Evolutionary conservation across 306 rosid species (phyloP).

Genomic region (Phaseolus lunatus): DNA sequence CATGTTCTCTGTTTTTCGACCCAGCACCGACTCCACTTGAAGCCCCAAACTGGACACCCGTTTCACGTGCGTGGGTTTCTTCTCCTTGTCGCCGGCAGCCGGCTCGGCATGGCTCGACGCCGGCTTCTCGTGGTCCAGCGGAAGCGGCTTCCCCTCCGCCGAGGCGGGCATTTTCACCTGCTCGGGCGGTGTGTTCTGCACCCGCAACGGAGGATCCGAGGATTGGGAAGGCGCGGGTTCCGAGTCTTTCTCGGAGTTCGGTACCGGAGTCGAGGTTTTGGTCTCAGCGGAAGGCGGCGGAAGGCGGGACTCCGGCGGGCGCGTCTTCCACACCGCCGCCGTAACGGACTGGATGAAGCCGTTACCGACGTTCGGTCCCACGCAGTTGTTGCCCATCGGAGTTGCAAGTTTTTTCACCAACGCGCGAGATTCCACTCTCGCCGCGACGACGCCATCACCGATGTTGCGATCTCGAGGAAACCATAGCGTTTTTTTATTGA

Average conservation of each 20-base stretch:
- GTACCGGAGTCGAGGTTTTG: conserved; percentile 18
- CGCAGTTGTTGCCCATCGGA: conserved; percentile 93
- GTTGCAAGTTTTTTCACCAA: conserved; percentile 37
- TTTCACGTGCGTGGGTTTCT: conserved; percentile 69
- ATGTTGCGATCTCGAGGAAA: background rate
- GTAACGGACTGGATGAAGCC: conserved; percentile 79
- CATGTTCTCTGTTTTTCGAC: conserved; percentile 72
- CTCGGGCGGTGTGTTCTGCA: conserved; percentile 75
- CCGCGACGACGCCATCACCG: conserved; percentile 52
- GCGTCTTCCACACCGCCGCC: conserved; percentile 72
- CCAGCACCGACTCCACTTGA: conserved; percentile 76
- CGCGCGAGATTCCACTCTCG: conserved; percentile 44
- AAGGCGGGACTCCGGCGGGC: conserved; percentile 71
- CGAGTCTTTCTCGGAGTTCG: background rate
- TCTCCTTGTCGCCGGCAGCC: conserved; percentile 19
- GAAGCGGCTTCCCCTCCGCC: background rate
- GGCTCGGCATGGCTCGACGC: conserved; percentile 2
- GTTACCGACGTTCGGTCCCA: conserved; percentile 71
- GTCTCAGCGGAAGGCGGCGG: conserved; percentile 59
- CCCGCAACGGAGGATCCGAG: conserved; percentile 41
- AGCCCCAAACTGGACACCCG: conserved; percentile 72
- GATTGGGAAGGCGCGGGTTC: background rate
- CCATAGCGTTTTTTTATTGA: conserved; percentile 8
- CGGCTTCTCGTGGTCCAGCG: conserved; percentile 17
- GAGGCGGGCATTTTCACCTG: conserved; percentile 53